Conservation (phyloP, 768 basidiomycete genomes). For the Agaricus sinodeliciosus region DNA sequence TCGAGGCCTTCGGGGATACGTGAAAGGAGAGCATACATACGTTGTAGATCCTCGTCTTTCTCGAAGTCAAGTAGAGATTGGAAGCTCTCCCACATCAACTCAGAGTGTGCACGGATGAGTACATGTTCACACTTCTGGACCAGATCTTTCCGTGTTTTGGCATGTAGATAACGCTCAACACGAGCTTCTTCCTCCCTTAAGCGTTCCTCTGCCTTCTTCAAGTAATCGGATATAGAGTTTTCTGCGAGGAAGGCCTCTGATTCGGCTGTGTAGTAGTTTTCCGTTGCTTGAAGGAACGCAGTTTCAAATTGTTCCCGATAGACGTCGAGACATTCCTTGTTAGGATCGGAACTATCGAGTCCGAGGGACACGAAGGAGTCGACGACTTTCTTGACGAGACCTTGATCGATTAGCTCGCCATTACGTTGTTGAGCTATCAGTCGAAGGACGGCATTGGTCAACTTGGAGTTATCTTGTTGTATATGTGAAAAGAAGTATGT, state of each 20-base stretch:
- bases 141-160: slow-evolving; percentile 81
- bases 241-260: slow-evolving; percentile 88
- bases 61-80: slow-evolving; percentile 89
- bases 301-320: slow-evolving; percentile 91
- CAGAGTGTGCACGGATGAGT: slow-evolving; percentile 85
- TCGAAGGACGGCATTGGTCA: slow-evolving; percentile 81
- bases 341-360: slow-evolving; percentile 84
- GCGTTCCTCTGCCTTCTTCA: slow-evolving; percentile 94
- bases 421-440: slow-evolving; percentile 92
- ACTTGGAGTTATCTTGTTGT: slow-evolving; percentile 73
- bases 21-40: slow-evolving; percentile 94
- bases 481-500: slow-evolving; percentile 82
- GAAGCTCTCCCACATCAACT: slow-evolving; percentile 95
- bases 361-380: slow-evolving; percentile 98
- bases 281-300: slow-evolving; percentile 85
- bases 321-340: slow-evolving; percentile 91
- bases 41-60: slow-evolving; percentile 91
- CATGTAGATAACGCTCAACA: slow-evolving; percentile 92
- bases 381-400: slow-evolving; percentile 94
- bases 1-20: slow-evolving; percentile 92
- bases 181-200: slow-evolving; percentile 93
- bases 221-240: slow-evolving; percentile 92
- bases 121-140: slow-evolving; percentile 88
- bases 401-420: slow-evolving; percentile 92
- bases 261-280: slow-evolving; percentile 90